These are phyloP conservation scores for Pholiota microspora DNA, from an alignment of 768 basidiomycete species.

Conservation along the genomic window DNA sequence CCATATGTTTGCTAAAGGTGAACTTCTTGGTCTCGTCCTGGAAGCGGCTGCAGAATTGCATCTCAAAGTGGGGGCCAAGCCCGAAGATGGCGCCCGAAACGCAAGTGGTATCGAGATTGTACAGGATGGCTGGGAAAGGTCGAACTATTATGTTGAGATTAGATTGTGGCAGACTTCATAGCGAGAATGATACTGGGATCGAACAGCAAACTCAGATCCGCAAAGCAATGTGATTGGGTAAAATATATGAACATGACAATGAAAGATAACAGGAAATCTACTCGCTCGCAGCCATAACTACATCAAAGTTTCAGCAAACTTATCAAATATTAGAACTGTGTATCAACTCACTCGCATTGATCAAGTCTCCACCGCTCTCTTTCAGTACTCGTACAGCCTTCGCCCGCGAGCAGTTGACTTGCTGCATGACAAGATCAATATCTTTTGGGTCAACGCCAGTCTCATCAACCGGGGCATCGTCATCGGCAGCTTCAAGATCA, in stretches of 20 bases:
- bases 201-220: not conserved
- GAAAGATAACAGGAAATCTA: constrained; percentile 39
- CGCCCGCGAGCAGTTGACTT: constrained; percentile 87
- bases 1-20: constrained; percentile 88
- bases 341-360: constrained; percentile 85
- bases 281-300: constrained; percentile 94
- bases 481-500: constrained; percentile 78
- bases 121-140: constrained; percentile 82
- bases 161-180: constrained; percentile 48
- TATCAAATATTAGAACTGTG: not conserved
- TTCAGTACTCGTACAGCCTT: constrained; percentile 91
- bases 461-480: constrained; percentile 82
- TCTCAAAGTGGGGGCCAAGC: constrained; percentile 45
- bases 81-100: constrained; percentile 10
- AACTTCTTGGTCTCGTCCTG: constrained; percentile 60
- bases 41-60: constrained; percentile 62
- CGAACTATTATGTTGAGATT: constrained; percentile 85
- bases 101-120: constrained; percentile 62
- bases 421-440: constrained; percentile 87
- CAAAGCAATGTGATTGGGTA: constrained; percentile 23
- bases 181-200: not conserved
- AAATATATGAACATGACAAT: constrained; percentile 29
- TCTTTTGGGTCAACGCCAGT: constrained; percentile 91
- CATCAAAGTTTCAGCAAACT: constrained; percentile 3
- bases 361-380: constrained; percentile 90